Percentiles rank a stretch among this genome's conserved stretches.
phyloP scores from a whole-genome alignment of 352 stramenopile genomes.

The Pythium brassicae region DNA sequence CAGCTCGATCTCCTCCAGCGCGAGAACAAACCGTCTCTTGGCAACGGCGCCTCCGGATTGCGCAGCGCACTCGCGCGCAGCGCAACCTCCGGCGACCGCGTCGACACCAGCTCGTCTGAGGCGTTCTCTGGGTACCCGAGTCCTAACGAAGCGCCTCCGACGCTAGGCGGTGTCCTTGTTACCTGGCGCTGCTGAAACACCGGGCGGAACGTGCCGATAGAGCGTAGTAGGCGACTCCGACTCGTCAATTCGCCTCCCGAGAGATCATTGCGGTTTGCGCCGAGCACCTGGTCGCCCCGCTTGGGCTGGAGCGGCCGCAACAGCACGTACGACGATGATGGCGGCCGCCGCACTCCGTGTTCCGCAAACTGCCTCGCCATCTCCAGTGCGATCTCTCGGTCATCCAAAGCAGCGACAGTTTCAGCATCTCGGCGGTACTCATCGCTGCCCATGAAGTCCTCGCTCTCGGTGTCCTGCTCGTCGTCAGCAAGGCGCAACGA shows the following conservation, averaged over 20 bases:
- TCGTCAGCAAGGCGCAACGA: neutral
- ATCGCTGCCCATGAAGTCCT: constrained; percentile 23
- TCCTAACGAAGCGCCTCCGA: constrained; percentile 2
- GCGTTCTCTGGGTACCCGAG: neutral
- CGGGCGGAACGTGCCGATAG: constrained; percentile 20
- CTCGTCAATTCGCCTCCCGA: no score
- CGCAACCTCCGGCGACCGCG: neutral
- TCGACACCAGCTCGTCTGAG: no score
- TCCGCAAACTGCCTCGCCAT: constrained; percentile 25
- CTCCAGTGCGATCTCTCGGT: constrained; percentile 19
- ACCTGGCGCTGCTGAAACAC: constrained; percentile 11
- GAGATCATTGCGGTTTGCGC: neutral
- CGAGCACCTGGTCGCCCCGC: constrained; percentile 24
- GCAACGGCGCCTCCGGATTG: no score
- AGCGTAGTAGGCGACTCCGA: constrained; percentile 12
- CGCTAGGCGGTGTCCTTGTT: neutral
- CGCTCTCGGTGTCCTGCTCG: constrained; percentile 10
- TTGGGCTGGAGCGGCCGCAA: constrained; percentile 25
- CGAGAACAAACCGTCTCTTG: neutral
- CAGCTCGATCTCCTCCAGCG: no score
- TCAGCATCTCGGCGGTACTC: constrained; percentile 5
- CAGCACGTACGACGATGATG: constrained; percentile 15
- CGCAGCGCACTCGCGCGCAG: neutral
- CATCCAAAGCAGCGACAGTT: constrained; percentile 11
- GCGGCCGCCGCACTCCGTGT: constrained; percentile 8